Percentiles rank a stretch among this genome's conserved stretches.
phyloP scores from a whole-genome alignment of 2,329 filamentous ascomycete species.

The Rutstroemia sp. region DNA sequence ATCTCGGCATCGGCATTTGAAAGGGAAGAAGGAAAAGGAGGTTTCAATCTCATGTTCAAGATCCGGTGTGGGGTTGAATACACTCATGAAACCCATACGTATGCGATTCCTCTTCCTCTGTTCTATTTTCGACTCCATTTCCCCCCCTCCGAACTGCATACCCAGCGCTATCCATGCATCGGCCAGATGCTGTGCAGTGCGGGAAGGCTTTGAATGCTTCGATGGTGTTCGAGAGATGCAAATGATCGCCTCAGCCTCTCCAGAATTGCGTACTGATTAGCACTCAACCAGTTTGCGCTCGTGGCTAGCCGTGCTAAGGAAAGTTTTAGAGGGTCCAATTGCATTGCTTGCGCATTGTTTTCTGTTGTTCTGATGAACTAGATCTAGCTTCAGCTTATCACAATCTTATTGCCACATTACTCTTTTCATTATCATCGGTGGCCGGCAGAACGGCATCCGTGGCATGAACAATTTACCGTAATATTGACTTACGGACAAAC shows the following conservation, averaged over 20 bases:
- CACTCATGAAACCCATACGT: background rate
- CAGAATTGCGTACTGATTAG: slow-evolving; percentile 3
- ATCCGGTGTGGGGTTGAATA: background rate
- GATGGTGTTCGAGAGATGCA: background rate
- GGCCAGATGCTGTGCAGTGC: slow-evolving; percentile 19
- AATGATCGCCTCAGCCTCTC: slow-evolving; percentile 15
- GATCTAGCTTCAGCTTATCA: background rate
- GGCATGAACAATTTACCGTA: background rate
- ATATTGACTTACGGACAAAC: background rate
- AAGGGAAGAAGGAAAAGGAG: background rate
- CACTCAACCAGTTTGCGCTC: background rate
- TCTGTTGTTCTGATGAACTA: background rate
- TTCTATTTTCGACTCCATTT: background rate
- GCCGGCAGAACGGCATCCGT: background rate
- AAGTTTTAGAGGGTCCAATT: background rate
- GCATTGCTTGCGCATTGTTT: no score
- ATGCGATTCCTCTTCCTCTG: slow-evolving; percentile 1
- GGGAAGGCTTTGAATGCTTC: slow-evolving; percentile 5
- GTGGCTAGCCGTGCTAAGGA: background rate
- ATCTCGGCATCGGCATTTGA: background rate
- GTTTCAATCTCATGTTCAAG: background rate
- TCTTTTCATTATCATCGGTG: background rate
- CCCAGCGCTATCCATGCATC: slow-evolving; percentile 14
- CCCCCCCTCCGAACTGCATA: slow-evolving; percentile 1
- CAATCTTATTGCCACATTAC: background rate